Base-by-base conservation (phyloP, 345 rosid genomes). In the Excoecaria agallocha region DNA sequence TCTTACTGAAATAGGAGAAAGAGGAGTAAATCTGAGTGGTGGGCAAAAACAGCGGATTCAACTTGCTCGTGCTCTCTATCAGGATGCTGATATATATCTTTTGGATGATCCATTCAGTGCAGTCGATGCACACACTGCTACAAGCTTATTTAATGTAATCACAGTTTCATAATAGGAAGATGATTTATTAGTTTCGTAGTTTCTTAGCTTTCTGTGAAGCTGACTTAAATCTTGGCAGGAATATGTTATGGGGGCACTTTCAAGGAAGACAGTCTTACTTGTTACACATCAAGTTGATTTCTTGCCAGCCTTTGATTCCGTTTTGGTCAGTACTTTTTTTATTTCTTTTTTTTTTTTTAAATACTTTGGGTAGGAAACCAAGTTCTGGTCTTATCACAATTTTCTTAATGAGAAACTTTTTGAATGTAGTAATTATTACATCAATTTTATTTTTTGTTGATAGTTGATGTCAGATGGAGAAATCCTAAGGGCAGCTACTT, bases 251-350 rank as follows among this genome's bases (percentile, higher is more conserved):
- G 88, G 76, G 38, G 98, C 95, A 70, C 98, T 94, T 22, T 82
- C 85, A 8, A 82, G 69, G 74, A 94, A 90, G 87, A 87, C 94
- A 24, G 93, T 92, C 51, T 77, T 94, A 48, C 88, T 92, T 6
- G 98, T 94, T 48, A 94, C 98, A 1, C 98, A 94, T 77, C 98
- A 94, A 92, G 98, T 94, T 46, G 98, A 92, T 76, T 94, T 94
- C 86, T 82, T 94, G 59, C 98, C 98, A n/a, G 84, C 92, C 43
- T 94, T 94, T 77, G 89, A 91, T 78, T 81, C 87, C 54, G 91
- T 94, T 71, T 76, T 94, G 98, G 98, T 94, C 77, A 82, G 85
- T 74, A 41, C 78, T 70, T 51, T 60, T 35, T n/a, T n/a, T n/a
- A n/a, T n/a, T n/a, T 71, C 50, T 11, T 58, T 60, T 24, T 30